Evolutionary conservation across 1,139 yeast genomes (phyloP), one percentile per base, ranked within the genome.

Genomic region (Pichia sp.): DNA sequence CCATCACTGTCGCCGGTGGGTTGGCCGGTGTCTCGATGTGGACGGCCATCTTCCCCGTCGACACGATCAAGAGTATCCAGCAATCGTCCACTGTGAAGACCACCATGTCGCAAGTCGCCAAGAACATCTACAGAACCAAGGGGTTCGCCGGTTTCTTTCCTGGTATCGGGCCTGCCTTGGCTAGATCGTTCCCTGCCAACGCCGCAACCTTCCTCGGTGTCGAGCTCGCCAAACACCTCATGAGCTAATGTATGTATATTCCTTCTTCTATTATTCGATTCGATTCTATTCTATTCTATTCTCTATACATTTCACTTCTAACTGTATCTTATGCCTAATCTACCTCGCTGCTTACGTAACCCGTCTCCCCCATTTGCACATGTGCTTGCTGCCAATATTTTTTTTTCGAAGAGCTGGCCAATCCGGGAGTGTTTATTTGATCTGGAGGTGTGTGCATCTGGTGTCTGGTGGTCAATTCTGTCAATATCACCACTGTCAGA

Each of bases 131-230:
- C 63, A 64, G 74, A 27, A 77, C 79, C 53, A 94, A 93, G 37
- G 98, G 98, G 24, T 57, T 90, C 57, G 85, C 83, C 65, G 96
- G 95, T 0, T 93, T 93, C 72, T 93, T 90, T 89, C 98, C 98
- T 1, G 98, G 98, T 51, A 76, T 93, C 30, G 98, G 96, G 0
- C 98, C 99, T 12, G 98, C 98, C 1, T 73, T 93, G 61, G 81
- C 90, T 38, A 80, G 99, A 67, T 85, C 96, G 24, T 91, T 93
- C 86, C 98, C 98, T 3, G 97, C 98, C 21, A 93, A 93, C 66
- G 98, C 98, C 18, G 98, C 98, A 19, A 91, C 98, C 3, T 93
- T 93, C 71, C 78, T 90, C 40, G 99, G 98, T 46, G 98, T 93
- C 38, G 99, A 93, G 66, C 63, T 91, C 50, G 90, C 96, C 14